Percentiles rank a stretch among this genome's conserved stretches.
Evolutionary conservation across 805 yeast genomes (phyloP).

Genomic region (Yamadazyma olivae): DNA sequence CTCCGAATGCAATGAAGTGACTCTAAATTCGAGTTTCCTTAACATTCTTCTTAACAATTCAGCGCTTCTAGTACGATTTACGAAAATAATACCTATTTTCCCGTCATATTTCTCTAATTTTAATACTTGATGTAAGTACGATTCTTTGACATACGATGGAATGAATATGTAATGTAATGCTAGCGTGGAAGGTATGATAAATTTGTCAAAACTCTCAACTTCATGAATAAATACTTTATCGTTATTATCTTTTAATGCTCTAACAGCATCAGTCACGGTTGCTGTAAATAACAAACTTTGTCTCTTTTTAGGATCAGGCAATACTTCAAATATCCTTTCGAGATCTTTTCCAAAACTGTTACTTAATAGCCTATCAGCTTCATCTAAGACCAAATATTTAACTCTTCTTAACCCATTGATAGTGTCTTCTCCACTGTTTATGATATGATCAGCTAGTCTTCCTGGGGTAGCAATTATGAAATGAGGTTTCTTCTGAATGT

Average conservation of each 20-base stretch:
- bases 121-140: slow-evolving; percentile 71
- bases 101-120: slow-evolving; percentile 59
- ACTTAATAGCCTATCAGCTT: slow-evolving; percentile 89
- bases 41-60: slow-evolving; percentile 80
- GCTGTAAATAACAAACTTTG: slow-evolving; percentile 94
- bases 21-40: slow-evolving; percentile 68
- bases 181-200: slow-evolving; percentile 78
- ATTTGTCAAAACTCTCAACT: slow-evolving; percentile 66
- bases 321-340: slow-evolving; percentile 61
- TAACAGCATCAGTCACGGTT: slow-evolving; percentile 89
- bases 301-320: slow-evolving; percentile 70
- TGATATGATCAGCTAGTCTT: slow-evolving; percentile 86
- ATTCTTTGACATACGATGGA: slow-evolving; percentile 88
- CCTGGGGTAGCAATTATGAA: slow-evolving; percentile 98
- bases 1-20: slow-evolving; percentile 89
- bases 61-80: slow-evolving; percentile 86
- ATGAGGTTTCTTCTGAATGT: slow-evolving; percentile 82
- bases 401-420: slow-evolving; percentile 73
- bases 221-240: slow-evolving; percentile 69
- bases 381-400: slow-evolving; percentile 84
- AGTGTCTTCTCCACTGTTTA: slow-evolving; percentile 86
- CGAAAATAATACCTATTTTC: slow-evolving; percentile 80
- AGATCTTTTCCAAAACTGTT: slow-evolving; percentile 81
- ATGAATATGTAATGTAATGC: slow-evolving; percentile 65
- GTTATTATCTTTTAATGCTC: slow-evolving; percentile 67